Evolutionary conservation across 2,329 filamentous ascomycete species (phyloP).

Genomic region (Cladosporium phlei): DNA sequence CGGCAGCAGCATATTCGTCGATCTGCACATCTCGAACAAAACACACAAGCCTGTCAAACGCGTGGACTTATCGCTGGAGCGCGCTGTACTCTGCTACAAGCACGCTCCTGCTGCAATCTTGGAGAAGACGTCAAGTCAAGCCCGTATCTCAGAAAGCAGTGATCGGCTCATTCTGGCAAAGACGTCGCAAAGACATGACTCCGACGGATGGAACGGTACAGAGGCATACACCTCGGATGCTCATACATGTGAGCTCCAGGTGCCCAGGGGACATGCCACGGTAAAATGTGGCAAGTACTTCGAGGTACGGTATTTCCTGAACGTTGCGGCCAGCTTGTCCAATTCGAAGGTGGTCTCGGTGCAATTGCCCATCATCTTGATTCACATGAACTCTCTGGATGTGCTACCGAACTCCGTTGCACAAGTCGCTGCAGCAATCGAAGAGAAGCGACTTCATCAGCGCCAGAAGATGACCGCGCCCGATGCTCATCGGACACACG

Average conservation of each 20-base stretch:
- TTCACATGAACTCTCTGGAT: slow-evolving; percentile 55
- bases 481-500: slow-evolving; percentile 7
- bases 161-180: slow-evolving; percentile 46
- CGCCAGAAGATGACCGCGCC: slow-evolving; percentile 7
- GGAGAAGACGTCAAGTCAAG: slow-evolving; percentile 47
- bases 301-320: slow-evolving; percentile 53
- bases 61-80: slow-evolving; percentile 50
- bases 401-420: slow-evolving; percentile 52
- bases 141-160: slow-evolving; percentile 50
- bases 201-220: slow-evolving; percentile 45
- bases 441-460: slow-evolving; percentile 40
- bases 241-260: slow-evolving; percentile 46
- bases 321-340: slow-evolving; percentile 43
- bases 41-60: slow-evolving; percentile 47
- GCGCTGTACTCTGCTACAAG: slow-evolving; percentile 48
- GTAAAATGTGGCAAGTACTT: slow-evolving; percentile 53
- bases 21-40: slow-evolving; percentile 49
- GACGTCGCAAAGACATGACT: slow-evolving; percentile 39
- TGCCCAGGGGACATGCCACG: slow-evolving; percentile 49
- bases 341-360: slow-evolving; percentile 49
- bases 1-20: slow-evolving; percentile 51
- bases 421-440: slow-evolving; percentile 52
- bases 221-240: slow-evolving; percentile 42
- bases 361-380: slow-evolving; percentile 52
- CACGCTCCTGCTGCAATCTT: slow-evolving; percentile 47